Evolutionary conservation across 2,329 filamentous ascomycete species (phyloP).

Genomic region (Blumeria hordei): DNA sequence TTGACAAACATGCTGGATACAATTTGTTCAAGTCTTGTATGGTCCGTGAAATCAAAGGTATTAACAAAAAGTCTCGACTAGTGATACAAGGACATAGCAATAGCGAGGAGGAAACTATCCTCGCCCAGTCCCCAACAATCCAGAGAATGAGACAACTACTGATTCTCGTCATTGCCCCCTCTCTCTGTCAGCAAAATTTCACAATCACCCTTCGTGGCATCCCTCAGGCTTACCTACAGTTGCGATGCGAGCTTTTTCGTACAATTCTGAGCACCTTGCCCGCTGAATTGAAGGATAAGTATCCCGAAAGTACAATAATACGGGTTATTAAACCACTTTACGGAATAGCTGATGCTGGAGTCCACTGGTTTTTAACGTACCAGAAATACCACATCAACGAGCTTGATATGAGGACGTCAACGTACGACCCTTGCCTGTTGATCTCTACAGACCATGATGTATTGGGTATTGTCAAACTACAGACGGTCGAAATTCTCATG

Average conservation of each 20-base stretch:
- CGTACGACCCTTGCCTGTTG: not conserved
- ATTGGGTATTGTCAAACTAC: not conserved
- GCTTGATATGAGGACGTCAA: not conserved
- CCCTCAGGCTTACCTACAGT: not conserved
- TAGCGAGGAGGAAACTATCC: slow-evolving; percentile 2
- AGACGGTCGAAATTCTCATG: slow-evolving; percentile 1
- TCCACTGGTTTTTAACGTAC: not conserved
- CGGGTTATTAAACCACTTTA: not conserved
- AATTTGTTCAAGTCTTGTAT: not conserved
- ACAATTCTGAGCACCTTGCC: not conserved
- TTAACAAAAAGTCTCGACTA: not conserved
- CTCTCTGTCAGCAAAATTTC: not conserved
- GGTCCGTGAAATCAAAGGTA: not conserved
- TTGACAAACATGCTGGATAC: not conserved
- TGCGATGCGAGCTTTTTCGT: not conserved
- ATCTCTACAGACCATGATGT: not conserved
- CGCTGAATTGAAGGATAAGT: not conserved
- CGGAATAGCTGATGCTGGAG: not conserved
- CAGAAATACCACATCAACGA: slow-evolving; percentile 1
- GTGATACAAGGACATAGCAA: not conserved
- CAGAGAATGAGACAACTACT: slow-evolving; percentile 1
- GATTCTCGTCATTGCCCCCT: not conserved
- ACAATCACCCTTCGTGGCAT: not conserved
- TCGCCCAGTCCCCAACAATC: slow-evolving; percentile 3
- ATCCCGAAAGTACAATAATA: not conserved